Conservation (phyloP, 306 rosid species). For the Hippophae gyantsensis region DNA sequence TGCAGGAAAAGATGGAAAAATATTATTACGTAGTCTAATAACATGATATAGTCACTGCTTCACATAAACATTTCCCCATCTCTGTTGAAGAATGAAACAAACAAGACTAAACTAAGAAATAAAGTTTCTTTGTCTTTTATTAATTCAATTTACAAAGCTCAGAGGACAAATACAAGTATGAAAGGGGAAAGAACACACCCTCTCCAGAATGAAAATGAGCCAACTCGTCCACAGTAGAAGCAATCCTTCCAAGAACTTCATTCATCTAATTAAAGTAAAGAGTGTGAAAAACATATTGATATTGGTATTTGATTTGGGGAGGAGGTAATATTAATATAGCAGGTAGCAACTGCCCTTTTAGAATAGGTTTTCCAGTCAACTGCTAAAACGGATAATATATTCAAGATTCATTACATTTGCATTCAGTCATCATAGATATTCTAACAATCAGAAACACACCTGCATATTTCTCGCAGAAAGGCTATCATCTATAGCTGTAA, state of each 20-base stretch:
- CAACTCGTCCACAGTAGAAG: constrained; percentile 80
- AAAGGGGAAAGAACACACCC: constrained; percentile 49
- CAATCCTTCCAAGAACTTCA: constrained; percentile 82
- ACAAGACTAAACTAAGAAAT: not conserved
- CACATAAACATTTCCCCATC: not conserved
- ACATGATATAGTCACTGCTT: constrained; percentile 1
- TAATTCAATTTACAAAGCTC: not conserved
- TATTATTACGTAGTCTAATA: not conserved
- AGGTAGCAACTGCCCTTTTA: not conserved
- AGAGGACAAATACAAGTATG: not conserved
- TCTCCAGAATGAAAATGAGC: constrained; percentile 97
- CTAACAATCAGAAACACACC: constrained; percentile 25
- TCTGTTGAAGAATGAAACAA: not conserved
- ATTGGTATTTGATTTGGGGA: not conserved
- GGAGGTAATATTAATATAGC: not conserved
- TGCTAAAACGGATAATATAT: too few species aligned
- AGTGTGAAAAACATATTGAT: constrained; percentile 1
- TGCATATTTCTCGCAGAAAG: constrained; percentile 82
- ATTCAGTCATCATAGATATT: not conserved
- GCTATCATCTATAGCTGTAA: constrained; percentile 62
- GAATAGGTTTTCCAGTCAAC: not conserved
- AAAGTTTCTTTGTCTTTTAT: not conserved
- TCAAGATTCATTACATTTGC: not conserved
- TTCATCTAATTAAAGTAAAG: constrained; percentile 58
- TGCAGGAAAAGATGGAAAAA: constrained; percentile 6